Evolutionary conservation across 1,284 basidiomycete species (phyloP).

Genomic region (Lentinula novae-zelandiae): DNA sequence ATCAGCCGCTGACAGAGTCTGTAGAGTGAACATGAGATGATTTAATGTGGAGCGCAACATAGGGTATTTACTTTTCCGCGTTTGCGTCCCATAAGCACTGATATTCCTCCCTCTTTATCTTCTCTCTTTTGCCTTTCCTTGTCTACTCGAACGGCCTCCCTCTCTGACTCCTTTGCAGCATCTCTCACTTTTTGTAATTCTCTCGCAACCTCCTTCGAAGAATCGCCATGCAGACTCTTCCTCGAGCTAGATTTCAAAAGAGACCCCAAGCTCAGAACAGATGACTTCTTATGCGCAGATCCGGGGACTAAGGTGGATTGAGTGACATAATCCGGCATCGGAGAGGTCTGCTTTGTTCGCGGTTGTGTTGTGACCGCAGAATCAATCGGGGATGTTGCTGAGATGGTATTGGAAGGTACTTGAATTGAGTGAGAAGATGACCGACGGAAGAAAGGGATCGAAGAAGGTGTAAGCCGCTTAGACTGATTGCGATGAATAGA

Average conservation of each 20-base stretch:
- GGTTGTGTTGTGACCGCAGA: conserved; percentile 34
- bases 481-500: conserved; percentile 64
- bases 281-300: conserved; percentile 70
- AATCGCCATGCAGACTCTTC: conserved; percentile 72
- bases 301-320: conserved; percentile 52
- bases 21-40: conserved; percentile 18
- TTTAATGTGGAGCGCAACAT: conserved; percentile 8
- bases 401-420: conserved; percentile 36
- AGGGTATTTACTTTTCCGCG: conserved; percentile 77
- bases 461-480: conserved; percentile 86
- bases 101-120: conserved; percentile 82
- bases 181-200: conserved; percentile 39
- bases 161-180: conserved; percentile 40
- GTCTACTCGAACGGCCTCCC: conserved; percentile 32
- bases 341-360: conserved; percentile 36
- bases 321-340: conserved; percentile 49
- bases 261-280: conserved; percentile 71
- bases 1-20: conserved; percentile 87
- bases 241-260: conserved; percentile 83
- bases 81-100: conserved; percentile 84
- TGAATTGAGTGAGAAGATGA: conserved; percentile 89
- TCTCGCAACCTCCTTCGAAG: conserved; percentile 51
- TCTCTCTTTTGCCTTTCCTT: conserved; percentile 72
- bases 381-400: conserved; percentile 38
- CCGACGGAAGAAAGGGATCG: conserved; percentile 93